Conservation (phyloP, 768 basidiomycete species). For the Tulasnella sp. region DNA sequence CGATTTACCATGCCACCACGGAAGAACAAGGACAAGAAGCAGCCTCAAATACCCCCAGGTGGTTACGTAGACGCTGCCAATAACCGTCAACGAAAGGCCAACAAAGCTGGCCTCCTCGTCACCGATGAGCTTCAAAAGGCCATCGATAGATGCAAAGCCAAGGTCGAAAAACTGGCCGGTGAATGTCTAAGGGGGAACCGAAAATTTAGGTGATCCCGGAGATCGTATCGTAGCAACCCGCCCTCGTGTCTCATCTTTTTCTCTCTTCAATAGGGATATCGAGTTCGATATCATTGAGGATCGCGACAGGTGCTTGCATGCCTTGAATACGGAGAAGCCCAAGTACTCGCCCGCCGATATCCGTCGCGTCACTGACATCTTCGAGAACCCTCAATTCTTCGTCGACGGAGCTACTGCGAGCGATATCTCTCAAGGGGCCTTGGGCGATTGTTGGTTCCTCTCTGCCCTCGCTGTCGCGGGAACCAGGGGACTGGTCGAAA, state of each 20-base stretch:
- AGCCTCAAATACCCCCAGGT: too few relatives aligned
- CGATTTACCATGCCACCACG: too few relatives aligned
- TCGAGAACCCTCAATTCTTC: constrained; percentile 42
- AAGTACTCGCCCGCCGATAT: constrained; percentile 30
- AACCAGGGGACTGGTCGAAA: constrained; percentile 38
- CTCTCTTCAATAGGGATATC: constrained; percentile 35
- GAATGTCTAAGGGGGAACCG: constrained; percentile 40
- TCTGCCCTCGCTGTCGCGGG: constrained; percentile 43
- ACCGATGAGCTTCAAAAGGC: constrained; percentile 38
- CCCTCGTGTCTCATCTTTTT: neutral
- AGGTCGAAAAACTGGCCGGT: constrained; percentile 36
- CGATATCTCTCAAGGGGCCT: constrained; percentile 39
- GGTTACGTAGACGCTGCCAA: too few relatives aligned
- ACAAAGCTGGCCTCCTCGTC: constrained; percentile 31
- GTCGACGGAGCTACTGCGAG: constrained; percentile 34
- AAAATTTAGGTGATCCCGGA: constrained; percentile 44
- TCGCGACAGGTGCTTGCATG: constrained; percentile 32
- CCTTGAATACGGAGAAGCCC: constrained; percentile 22
- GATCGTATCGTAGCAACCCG: too few relatives aligned
- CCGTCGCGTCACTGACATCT: constrained; percentile 41
- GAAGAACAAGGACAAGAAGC: too few relatives aligned
- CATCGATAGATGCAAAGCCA: constrained; percentile 35
- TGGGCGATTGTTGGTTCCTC: constrained; percentile 47
- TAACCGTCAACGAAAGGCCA: neutral
- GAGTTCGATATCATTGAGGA: constrained; percentile 46